Conservation (phyloP, 148 eudicot genomes). For the Mesembryanthemum crystallinum region DNA sequence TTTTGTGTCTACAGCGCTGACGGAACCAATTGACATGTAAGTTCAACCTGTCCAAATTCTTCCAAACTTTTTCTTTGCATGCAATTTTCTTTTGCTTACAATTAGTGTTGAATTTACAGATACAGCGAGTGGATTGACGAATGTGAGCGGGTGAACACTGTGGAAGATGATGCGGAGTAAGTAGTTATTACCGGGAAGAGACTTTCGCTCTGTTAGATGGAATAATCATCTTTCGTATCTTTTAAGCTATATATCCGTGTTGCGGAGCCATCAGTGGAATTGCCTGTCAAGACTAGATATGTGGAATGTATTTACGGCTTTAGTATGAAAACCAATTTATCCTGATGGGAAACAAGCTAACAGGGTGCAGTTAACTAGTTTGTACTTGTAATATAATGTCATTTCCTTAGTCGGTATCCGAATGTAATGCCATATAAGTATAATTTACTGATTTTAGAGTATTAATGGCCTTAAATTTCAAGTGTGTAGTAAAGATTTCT, state of each 20-base stretch:
- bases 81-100: not conserved
- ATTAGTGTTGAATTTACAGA: constrained; percentile 37
- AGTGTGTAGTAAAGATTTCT: not conserved
- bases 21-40: constrained; percentile 92
- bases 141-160: constrained; percentile 86
- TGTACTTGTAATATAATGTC: constrained; percentile 21
- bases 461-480: not conserved
- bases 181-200: constrained; percentile 5
- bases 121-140: constrained; percentile 98
- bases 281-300: constrained; percentile 4
- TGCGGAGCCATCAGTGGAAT: not conserved
- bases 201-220: constrained; percentile 6
- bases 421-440: constrained; percentile 6
- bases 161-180: constrained; percentile 62
- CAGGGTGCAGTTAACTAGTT: constrained; percentile 20
- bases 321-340: not conserved
- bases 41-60: constrained; percentile 19
- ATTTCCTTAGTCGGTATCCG: not conserved
- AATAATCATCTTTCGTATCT: constrained; percentile 17
- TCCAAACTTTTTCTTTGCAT: not conserved
- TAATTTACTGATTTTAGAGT: not conserved
- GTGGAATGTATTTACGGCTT: constrained; percentile 19
- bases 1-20: constrained; percentile 56
- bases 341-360: not conserved
- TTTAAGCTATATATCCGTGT: constrained; percentile 22